Base-by-base conservation (phyloP, 116 monocot genomes). In the Papilionanthe hybrid region DNA sequence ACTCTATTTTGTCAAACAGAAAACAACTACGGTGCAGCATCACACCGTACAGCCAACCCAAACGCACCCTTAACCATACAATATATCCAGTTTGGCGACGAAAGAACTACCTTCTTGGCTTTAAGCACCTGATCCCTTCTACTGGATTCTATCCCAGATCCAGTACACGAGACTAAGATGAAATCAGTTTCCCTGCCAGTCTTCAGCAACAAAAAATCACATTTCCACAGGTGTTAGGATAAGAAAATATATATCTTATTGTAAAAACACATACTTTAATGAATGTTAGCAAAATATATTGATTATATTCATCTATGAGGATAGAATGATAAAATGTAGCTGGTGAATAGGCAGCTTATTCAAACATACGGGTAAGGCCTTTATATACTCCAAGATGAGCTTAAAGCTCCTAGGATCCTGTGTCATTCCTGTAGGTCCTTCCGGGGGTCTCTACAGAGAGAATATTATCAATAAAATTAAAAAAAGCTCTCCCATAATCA, bases 131-230 rank as follows among this genome's bases (percentile, higher is more conserved):
- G 95, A 44, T 93, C 98, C 75, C 95, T 98, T 89, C 93, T 90
- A 81, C 66, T 86, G 72, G 83, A 57, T 83, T 94, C 98, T 85
- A 95, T 89, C 67, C 92, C 98, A 50, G 86, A 81, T 71, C 98
- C 98, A 55, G 95, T 89, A 74, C 98, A 98, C 65, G 98, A 98
- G 73, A 98, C 93, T 74, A 98, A 78, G 79, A 98, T 90, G 78
- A 98, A 94, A 81, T 98, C 98, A 27, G 98, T 94, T 89, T 98
- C 98, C 86, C 89, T 90, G 25, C 98, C 98, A 66, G 91, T 85
- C 98, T 98, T 85, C 84, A 88, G 80, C 71, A 63, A 80, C 19
- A n/a, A 43, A 86, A 80, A 12, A 72, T 45, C 7, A 66, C 25
- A 48, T 12, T 45, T 27, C 56, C 28, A 9, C 20, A 2, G 0